These are phyloP conservation scores for Phytophthora macrochlamydospora DNA, from an alignment of 352 stramenopile species.

Conservation along the genomic window DNA sequence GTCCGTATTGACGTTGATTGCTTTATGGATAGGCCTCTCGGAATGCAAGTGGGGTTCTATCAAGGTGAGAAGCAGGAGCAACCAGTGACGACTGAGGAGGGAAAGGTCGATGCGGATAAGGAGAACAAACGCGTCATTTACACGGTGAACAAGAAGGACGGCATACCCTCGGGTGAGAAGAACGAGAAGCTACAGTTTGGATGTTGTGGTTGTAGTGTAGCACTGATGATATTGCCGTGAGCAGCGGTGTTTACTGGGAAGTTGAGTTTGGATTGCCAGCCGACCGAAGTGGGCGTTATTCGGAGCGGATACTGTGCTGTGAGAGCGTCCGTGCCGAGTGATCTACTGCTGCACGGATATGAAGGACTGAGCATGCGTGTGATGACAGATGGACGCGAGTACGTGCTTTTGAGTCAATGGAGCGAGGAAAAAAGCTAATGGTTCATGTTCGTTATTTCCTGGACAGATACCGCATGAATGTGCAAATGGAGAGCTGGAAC, in stretches of 20 bases:
- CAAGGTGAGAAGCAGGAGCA: constrained; percentile 20
- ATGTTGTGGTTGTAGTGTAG: not conserved
- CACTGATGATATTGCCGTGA: constrained; percentile 2
- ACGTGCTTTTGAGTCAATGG: constrained; percentile 5
- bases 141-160: constrained; percentile 59
- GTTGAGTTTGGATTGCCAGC: constrained; percentile 77
- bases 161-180: constrained; percentile 46
- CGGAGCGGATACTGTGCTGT: constrained; percentile 88
- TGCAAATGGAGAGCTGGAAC: constrained; percentile 89
- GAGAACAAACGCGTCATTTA: constrained; percentile 36
- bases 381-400: constrained; percentile 87
- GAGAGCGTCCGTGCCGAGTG: constrained; percentile 56
- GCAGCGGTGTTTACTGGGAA: constrained; percentile 75
- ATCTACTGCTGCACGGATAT: constrained; percentile 76
- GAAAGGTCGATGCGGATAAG: constrained; percentile 4
- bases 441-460: not conserved
- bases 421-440: not conserved
- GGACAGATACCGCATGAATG: constrained; percentile 77
- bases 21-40: constrained; percentile 44
- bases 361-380: constrained; percentile 86
- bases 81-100: constrained; percentile 6
- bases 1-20: constrained; percentile 3
- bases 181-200: not conserved
- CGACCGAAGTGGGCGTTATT: constrained; percentile 77
- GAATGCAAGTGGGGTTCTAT: constrained; percentile 78